A percentile compares a stretch with the other conserved stretches of the same genome.
Evolutionary conservation across 2,329 filamentous ascomycete species (phyloP).

Genomic region (Curvularia eragrostidis): DNA sequence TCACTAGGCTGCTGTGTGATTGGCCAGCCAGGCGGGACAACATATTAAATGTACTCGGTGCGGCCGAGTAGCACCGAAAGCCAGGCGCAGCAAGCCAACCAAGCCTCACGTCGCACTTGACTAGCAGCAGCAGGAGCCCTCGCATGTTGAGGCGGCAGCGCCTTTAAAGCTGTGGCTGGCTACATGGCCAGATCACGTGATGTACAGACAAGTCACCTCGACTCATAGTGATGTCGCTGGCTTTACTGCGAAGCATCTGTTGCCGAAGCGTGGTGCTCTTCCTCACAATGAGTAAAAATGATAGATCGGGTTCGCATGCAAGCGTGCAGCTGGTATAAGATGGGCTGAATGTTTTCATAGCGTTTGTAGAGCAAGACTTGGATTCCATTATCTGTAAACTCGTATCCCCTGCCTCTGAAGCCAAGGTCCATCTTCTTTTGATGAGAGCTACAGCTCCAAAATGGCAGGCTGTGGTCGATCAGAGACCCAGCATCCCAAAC

Average conservation of each 20-base stretch:
- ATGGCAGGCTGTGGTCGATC: conserved; percentile 31
- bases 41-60: not conserved
- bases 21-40: not conserved
- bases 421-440: no score
- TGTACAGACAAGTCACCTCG: not conserved
- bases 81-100: not conserved
- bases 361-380: conserved; percentile 9
- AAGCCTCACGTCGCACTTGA: not conserved
- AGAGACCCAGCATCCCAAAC: conserved; percentile 43
- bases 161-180: not conserved
- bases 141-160: not conserved
- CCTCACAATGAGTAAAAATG: conserved; percentile 9
- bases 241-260: not conserved
- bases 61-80: not conserved
- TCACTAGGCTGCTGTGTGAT: conserved; percentile 19
- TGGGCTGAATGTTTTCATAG: conserved; percentile 3
- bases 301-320: not conserved
- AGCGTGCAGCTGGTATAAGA: not conserved
- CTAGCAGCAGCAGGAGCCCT: not conserved
- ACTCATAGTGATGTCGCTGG: conserved; percentile 15
- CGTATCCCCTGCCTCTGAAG: no score
- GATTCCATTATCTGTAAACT: conserved; percentile 13
- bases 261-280: not conserved
- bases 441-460: conserved; percentile 32
- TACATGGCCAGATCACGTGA: not conserved